Evolutionary conservation across 2,329 filamentous ascomycete genomes (phyloP).

Genomic region (Aspergillus tamarii): DNA sequence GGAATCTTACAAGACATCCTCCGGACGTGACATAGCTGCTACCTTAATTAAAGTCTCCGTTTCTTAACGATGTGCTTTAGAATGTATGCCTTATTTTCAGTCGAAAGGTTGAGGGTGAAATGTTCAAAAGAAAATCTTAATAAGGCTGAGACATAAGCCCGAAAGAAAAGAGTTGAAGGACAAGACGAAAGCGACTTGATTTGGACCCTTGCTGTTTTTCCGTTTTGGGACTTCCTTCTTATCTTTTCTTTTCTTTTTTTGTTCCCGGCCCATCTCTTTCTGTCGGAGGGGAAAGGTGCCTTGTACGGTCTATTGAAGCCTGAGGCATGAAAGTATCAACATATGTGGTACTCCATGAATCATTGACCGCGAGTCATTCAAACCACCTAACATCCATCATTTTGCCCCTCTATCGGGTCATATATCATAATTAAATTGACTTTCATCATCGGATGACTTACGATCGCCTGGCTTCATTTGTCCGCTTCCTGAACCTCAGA

Average conservation of each 20-base stretch:
- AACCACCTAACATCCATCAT: not conserved
- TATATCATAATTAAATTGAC: not conserved
- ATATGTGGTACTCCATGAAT: not conserved
- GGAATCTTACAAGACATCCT: conserved; percentile 78
- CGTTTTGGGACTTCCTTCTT: no score
- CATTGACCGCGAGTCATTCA: not conserved
- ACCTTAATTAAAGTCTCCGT: conserved; percentile 4
- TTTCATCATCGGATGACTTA: not conserved
- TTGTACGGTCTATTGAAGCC: not conserved
- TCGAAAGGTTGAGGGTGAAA: not conserved
- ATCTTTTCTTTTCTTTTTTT: not conserved
- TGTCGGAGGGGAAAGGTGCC: not conserved
- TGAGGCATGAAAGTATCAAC: conserved; percentile 15
- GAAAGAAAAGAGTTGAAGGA: not conserved
- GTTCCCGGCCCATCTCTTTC: not conserved
- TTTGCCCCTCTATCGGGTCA: not conserved
- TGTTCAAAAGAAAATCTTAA: not conserved
- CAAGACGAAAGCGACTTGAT: not conserved
- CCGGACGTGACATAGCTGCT: conserved; percentile 86
- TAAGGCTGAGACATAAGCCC: not conserved
- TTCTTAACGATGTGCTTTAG: not conserved
- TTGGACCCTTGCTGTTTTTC: not conserved
- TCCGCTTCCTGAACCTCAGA: not conserved
- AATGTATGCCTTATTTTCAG: not conserved
- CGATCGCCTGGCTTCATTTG: not conserved